Percentiles rank a stretch among this genome's conserved stretches.
phyloP scores from a whole-genome alignment of 345 rosid genomes.

The Fremontodendron californicum region DNA sequence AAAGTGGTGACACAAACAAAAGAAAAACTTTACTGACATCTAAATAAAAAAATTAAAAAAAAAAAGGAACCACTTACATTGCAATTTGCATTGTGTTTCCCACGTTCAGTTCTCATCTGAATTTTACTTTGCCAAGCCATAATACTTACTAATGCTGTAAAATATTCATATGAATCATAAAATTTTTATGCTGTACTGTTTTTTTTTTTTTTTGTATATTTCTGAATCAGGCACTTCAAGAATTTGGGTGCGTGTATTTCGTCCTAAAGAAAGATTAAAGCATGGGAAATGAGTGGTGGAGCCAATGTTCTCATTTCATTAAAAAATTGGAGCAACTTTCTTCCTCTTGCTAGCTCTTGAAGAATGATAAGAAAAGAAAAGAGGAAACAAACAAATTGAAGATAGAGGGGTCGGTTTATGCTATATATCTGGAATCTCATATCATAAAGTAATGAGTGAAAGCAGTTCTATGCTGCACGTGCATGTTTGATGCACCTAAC shows the following conservation, averaged over 20 bases:
- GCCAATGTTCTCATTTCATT: neutral
- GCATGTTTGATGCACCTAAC: no score
- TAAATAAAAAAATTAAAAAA: neutral
- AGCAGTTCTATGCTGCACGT: no score
- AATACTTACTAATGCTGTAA: neutral
- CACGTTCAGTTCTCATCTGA: neutral
- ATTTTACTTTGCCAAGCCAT: neutral
- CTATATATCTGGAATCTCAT: no score
- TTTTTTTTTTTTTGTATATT: neutral
- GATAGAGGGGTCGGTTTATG: neutral
- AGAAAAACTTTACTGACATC: neutral
- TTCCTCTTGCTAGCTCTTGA: neutral
- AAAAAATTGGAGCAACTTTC: neutral
- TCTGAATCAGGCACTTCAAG: neutral
- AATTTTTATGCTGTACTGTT: neutral
- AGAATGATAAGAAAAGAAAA: neutral
- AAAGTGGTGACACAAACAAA: neutral
- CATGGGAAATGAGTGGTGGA: neutral
- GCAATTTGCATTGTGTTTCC: slow-evolving; percentile 1
- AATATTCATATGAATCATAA: neutral
- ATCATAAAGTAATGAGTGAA: no score
- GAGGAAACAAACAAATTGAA: neutral
- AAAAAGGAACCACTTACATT: neutral
- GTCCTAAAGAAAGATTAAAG: neutral
- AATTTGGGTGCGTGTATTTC: neutral